These are phyloP conservation scores for Cetraspora pellucida DNA, from an alignment of 192 early-diverging fungal species.

Conservation along the genomic window DNA sequence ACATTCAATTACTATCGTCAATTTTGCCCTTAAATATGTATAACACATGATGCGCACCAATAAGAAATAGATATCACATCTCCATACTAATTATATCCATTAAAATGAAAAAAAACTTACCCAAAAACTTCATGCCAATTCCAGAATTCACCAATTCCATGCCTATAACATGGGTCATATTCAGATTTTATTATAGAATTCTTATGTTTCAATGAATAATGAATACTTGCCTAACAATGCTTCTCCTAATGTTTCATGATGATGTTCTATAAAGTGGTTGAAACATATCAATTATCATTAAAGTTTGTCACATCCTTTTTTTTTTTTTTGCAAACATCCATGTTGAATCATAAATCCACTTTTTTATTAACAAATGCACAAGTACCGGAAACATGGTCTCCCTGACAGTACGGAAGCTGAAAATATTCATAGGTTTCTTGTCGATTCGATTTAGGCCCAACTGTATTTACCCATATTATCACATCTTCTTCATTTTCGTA, in stretches of 20 bases:
- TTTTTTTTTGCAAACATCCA: too few relatives aligned
- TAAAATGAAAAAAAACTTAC: conserved; percentile 42
- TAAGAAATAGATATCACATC: not conserved
- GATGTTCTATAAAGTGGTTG: conserved; percentile 54
- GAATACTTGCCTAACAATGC: conserved; percentile 53
- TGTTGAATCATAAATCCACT: too few relatives aligned
- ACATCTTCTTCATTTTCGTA: conserved; percentile 67
- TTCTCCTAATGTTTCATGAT: conserved; percentile 80
- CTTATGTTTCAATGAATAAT: not conserved
- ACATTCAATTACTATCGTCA: not conserved
- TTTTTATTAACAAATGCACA: not conserved
- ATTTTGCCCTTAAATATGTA: too few relatives aligned
- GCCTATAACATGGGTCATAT: conserved; percentile 40
- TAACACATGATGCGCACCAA: too few relatives aligned
- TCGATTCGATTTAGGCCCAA: conserved; percentile 63
- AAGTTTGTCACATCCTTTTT: too few relatives aligned
- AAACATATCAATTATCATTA: not conserved
- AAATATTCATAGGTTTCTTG: conserved; percentile 79
- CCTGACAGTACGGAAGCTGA: conserved; percentile 73
- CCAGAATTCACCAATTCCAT: conserved; percentile 75
- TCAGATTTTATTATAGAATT: not conserved
- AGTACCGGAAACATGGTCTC: conserved; percentile 41
- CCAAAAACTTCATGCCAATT: conserved; percentile 63
- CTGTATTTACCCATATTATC: conserved; percentile 70
- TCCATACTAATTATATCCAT: not conserved